Evolutionary conservation across 176 grass and related monocot genomes (phyloP).

Genomic region (Canna indica): DNA sequence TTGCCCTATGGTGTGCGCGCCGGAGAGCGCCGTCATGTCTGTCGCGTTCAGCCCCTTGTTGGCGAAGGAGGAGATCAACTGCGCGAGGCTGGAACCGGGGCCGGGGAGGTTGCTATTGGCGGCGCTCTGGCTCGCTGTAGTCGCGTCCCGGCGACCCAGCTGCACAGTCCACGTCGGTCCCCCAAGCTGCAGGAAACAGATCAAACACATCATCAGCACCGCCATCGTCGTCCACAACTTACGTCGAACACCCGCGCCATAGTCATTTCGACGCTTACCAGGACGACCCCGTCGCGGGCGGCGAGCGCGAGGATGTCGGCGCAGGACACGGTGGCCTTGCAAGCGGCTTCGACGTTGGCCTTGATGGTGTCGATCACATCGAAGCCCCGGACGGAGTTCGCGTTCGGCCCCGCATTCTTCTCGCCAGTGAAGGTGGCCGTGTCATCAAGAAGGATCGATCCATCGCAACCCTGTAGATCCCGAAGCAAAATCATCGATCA

Average conservation of each 20-base stretch:
- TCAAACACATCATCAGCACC: not conserved
- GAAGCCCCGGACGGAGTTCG: slow-evolving; percentile 34
- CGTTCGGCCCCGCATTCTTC: slow-evolving; percentile 40
- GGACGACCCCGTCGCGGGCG: not conserved
- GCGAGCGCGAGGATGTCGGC: slow-evolving; percentile 9
- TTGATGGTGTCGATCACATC: slow-evolving; percentile 52
- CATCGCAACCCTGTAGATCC: slow-evolving; percentile 60
- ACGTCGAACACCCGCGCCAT: not conserved
- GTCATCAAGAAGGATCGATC: slow-evolving; percentile 54
- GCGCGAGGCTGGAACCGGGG: not conserved
- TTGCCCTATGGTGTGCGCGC: not conserved
- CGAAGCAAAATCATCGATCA: no score
- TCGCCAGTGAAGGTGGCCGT: slow-evolving; percentile 36
- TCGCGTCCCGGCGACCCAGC: not conserved
- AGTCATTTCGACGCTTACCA: not conserved
- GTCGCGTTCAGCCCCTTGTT: not conserved
- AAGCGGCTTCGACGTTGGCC: slow-evolving; percentile 34
- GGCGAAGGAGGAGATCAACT: not conserved
- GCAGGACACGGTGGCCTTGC: slow-evolving; percentile 23
- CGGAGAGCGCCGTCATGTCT: not conserved
- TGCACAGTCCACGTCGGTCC: not conserved
- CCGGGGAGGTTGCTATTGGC: not conserved
- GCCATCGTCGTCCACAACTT: not conserved
- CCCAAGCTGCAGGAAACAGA: not conserved
- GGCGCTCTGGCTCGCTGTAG: not conserved